Conservation (phyloP, 768 basidiomycete genomes). For the Sarcodon sp. region DNA sequence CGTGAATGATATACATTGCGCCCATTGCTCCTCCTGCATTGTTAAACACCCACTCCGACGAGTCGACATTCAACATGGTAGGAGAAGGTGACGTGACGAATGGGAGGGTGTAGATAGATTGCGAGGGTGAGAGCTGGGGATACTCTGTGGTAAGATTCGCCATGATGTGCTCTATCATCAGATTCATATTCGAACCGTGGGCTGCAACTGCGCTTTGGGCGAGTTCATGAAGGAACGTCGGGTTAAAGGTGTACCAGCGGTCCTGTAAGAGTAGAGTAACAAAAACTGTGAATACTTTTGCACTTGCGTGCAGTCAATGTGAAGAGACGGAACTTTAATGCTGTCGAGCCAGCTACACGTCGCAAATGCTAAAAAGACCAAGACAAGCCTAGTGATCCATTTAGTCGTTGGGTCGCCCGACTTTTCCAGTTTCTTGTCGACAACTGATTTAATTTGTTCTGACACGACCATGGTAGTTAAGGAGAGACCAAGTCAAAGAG, state of each 20-base stretch:
- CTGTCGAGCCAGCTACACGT: constrained; percentile 41
- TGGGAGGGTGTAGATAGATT: not conserved
- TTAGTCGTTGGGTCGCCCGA: constrained; percentile 7
- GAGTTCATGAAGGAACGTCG: constrained; percentile 55
- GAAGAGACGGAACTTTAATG: constrained; percentile 35
- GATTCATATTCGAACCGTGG: constrained; percentile 43
- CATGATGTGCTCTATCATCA: constrained; percentile 76
- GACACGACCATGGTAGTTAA: too few species aligned
- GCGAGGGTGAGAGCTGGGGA: constrained; percentile 18
- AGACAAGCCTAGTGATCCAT: constrained; percentile 18
- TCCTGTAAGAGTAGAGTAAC: constrained; percentile 29
- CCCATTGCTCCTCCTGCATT: constrained; percentile 99
- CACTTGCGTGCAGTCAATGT: not conserved
- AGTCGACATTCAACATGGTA: constrained; percentile 40
- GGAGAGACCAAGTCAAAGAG: too few species aligned
- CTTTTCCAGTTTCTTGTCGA: too few species aligned
- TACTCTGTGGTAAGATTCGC: constrained; percentile 67
- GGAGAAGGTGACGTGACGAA: constrained; percentile 17
- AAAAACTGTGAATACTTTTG: not conserved
- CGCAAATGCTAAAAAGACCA: constrained; percentile 17
- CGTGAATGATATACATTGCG: constrained; percentile 95
- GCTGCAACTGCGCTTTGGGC: constrained; percentile 60
- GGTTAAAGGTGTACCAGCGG: constrained; percentile 82
- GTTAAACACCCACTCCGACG: constrained; percentile 87
- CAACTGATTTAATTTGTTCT: too few species aligned